Base-by-base conservation (phyloP, 208 protist genomes). In the Acanthamoeba triangularis region DNA sequence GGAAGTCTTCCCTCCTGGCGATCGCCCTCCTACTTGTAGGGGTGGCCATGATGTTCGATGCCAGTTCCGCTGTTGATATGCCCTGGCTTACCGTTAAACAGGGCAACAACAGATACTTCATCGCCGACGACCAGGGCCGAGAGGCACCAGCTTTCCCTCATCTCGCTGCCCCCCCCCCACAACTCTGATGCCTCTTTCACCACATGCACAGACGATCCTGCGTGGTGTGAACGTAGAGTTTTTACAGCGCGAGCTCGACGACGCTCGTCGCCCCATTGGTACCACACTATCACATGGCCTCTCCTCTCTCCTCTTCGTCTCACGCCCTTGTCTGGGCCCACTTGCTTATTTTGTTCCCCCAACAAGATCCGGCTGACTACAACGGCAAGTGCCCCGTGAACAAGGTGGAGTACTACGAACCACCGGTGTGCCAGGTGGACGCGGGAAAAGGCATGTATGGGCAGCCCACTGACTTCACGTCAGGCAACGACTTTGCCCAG, bases 391-490 rank as follows among this genome's bases (percentile, higher is more conserved):
- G 74, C 74, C 74, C 74, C 7, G 37, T 23, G 18, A 84, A 84
- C 44, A 54, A 84, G 2, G 41, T 33, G 3, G 5, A 18, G 11
- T 84, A 84, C 74, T 18, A 18, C 16, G 74, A 18, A 37, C 74
- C 74, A 14, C 74, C 74, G 4, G 74, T 84, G 41, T 84, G 74
- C 41, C 74, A 84, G 28, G 74, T 84, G 41, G 74, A 84, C 44
- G 74, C 74, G 6, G 74, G 74, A 11, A 84, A 84, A 41, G 74
- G 74, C 1, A 54, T 33, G 74, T 84, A 54, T 20, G 74, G 30
- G 8, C 41, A 37, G 14, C n/a, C 41, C 37, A 52, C 74, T 18
- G 74, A 54, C 44, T 84, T 52, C 44, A 80, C 35, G 13, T 84
- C 74, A 18, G 5, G 30, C 11, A 84, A 84, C 74, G 74, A 84